A percentile compares a stretch with the other conserved stretches of the same genome.
These are phyloP conservation scores for Tilletia setariae DNA, from an alignment of 1,284 basidiomycete species.

Conservation along the genomic window DNA sequence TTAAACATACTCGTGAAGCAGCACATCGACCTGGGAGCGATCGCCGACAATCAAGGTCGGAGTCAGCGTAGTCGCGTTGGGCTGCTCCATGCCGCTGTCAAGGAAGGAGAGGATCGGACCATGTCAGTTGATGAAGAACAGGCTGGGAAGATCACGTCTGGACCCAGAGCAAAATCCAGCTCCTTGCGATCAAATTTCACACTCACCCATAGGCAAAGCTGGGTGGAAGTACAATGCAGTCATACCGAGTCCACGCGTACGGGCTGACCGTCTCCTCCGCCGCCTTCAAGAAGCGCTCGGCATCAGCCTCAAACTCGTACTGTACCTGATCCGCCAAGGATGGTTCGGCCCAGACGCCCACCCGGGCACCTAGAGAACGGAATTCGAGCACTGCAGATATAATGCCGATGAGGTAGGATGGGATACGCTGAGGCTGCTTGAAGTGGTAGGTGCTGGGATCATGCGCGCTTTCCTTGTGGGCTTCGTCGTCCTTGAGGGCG, in stretches of 20 bases:
- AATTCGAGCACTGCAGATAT: conserved; percentile 50
- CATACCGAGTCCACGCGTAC: conserved; percentile 86
- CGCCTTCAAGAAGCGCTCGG: conserved; percentile 49
- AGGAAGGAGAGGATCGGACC: neutral
- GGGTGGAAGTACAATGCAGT: conserved; percentile 84
- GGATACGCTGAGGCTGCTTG: conserved; percentile 47
- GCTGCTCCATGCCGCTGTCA: conserved; percentile 44
- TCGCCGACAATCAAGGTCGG: conserved; percentile 50
- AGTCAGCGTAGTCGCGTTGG: conserved; percentile 51
- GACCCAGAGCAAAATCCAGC: too few species aligned
- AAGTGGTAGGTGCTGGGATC: conserved; percentile 38
- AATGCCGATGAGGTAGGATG: conserved; percentile 51
- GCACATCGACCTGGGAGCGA: conserved; percentile 53
- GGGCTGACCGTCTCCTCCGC: conserved; percentile 50
- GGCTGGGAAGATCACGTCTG: too few species aligned
- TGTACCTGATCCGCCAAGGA: conserved; percentile 45
- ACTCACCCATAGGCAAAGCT: conserved; percentile 71
- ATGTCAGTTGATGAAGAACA: neutral
- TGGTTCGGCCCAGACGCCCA: conserved; percentile 52
- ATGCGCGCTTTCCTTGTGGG: conserved; percentile 20
- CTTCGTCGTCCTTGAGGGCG: conserved; percentile 39
- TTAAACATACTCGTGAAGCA: conserved; percentile 59
- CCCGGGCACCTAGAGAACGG: conserved; percentile 45
- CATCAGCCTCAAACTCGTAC: conserved; percentile 53
- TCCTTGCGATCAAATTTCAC: too few species aligned